phyloP scores from a whole-genome alignment of 805 yeast species.

The Torulaspora franciscae region DNA sequence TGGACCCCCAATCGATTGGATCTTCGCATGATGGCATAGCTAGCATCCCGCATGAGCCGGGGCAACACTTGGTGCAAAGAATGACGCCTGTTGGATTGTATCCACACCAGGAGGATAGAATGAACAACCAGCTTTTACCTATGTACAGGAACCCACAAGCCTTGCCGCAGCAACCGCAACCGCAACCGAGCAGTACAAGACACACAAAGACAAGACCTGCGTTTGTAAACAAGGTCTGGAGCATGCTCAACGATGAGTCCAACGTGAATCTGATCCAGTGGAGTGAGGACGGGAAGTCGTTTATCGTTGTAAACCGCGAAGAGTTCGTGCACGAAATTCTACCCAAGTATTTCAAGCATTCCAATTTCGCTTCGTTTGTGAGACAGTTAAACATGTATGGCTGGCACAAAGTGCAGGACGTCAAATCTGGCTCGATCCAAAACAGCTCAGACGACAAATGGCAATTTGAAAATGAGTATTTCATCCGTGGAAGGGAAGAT shows the following conservation, averaged over 20 bases:
- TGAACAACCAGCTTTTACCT: constrained; percentile 16
- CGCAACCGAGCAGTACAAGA: constrained; percentile 11
- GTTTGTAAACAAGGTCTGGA: constrained; percentile 90
- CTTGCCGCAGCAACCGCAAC: constrained; percentile 8
- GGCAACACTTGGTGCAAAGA: constrained; percentile 18
- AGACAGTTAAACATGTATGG: constrained; percentile 98
- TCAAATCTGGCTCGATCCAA: constrained; percentile 65
- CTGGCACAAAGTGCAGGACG: constrained; percentile 97
- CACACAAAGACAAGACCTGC: constrained; percentile 64
- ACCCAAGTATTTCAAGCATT: constrained; percentile 92
- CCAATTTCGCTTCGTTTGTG: constrained; percentile 92
- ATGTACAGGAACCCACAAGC: constrained; percentile 12
- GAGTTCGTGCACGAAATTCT: constrained; percentile 72
- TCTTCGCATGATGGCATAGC: constrained; percentile 2
- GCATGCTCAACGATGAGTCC: constrained; percentile 80
- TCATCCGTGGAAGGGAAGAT: constrained; percentile 73
- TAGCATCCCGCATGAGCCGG: constrained; percentile 6
- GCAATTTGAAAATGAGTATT: constrained; percentile 84
- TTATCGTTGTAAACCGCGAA: constrained; percentile 80
- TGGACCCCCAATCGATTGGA: constrained; percentile 12
- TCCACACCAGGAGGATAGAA: constrained; percentile 6
- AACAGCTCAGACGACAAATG: constrained; percentile 67
- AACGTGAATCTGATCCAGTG: constrained; percentile 74
- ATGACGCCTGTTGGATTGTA: constrained; percentile 17
- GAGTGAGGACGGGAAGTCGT: constrained; percentile 80